A percentile compares a stretch with the other conserved stretches of the same genome.
phyloP scores from a whole-genome alignment of 352 stramenopile genomes.

The Phytopythium aichiense region DNA sequence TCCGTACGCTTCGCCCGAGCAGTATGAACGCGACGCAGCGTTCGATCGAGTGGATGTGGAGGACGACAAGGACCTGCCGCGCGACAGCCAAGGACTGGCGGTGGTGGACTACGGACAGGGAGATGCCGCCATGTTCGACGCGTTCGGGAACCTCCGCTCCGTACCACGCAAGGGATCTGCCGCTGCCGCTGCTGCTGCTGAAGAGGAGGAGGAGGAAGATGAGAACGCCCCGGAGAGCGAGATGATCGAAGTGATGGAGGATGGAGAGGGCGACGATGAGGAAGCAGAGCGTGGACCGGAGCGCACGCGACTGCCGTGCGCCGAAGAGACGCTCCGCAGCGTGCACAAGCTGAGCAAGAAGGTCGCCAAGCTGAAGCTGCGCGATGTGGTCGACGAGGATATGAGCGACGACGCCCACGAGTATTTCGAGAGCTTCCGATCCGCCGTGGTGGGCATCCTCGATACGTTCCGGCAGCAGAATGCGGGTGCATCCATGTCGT shows the following conservation, averaged over 20 bases:
- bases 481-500: slow-evolving; percentile 76
- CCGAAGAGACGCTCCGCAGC: slow-evolving; percentile 43
- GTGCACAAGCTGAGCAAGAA: slow-evolving; percentile 71
- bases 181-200: slow-evolving; percentile 8
- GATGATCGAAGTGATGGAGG: slow-evolving; percentile 70
- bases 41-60: slow-evolving; percentile 26
- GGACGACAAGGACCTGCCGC: slow-evolving; percentile 11
- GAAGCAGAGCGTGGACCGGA: slow-evolving; percentile 29
- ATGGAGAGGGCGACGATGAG: slow-evolving; percentile 20
- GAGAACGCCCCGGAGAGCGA: slow-evolving; percentile 41
- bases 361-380: slow-evolving; percentile 70
- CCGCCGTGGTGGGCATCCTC: slow-evolving; percentile 33
- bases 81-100: slow-evolving; percentile 19
- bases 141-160: slow-evolving; percentile 61
- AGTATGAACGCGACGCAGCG: slow-evolving; percentile 50
- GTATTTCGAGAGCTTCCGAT: slow-evolving; percentile 66
- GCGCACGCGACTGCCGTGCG: slow-evolving; percentile 61
- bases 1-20: slow-evolving; percentile 41
- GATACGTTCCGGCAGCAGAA: slow-evolving; percentile 72
- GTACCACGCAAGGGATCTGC: slow-evolving; percentile 25
- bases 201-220: slow-evolving; percentile 23
- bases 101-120: slow-evolving; percentile 54
- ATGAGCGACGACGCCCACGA: slow-evolving; percentile 57
- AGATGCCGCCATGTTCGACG: slow-evolving; percentile 69
- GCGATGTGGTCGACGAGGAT: slow-evolving; percentile 65